phyloP scores from a whole-genome alignment of 140 eudicot species.

The Anethum foeniculum region DNA sequence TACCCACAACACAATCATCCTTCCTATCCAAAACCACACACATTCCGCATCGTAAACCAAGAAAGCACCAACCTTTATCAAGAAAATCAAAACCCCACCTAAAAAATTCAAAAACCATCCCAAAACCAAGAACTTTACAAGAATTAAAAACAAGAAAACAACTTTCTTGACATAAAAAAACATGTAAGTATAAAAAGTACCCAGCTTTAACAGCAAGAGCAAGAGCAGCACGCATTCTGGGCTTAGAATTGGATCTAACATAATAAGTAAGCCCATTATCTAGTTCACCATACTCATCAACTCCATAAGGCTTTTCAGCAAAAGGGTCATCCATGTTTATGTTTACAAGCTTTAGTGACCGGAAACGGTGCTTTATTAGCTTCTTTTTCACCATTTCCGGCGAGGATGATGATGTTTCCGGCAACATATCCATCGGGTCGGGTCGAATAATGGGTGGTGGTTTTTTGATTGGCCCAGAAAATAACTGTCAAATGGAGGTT shows the following conservation, averaged over 20 bases:
- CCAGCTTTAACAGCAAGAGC: conserved; percentile 93
- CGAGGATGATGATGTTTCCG: conserved; percentile 31
- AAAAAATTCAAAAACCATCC: too few relatives aligned
- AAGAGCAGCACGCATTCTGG: conserved; percentile 90
- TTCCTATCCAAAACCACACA: not conserved
- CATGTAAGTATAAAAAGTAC: conserved; percentile 20
- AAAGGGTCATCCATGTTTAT: conserved; percentile 48
- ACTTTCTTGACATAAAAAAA: not conserved
- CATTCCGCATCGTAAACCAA: not conserved
- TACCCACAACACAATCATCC: not conserved
- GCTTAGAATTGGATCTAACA: conserved; percentile 83
- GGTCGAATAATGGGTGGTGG: not conserved
- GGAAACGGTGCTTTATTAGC: conserved; percentile 48
- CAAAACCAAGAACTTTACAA: not conserved
- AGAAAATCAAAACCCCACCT: not conserved
- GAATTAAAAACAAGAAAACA: not conserved
- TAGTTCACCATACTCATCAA: conserved; percentile 63
- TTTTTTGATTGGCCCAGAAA: not conserved
- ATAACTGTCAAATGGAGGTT: not conserved
- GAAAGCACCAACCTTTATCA: not conserved
- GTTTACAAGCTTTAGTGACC: conserved; percentile 70
- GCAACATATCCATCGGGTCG: conserved; percentile 61
- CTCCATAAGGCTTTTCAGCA: conserved; percentile 59
- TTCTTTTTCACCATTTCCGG: conserved; percentile 35
- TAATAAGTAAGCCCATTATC: conserved; percentile 76